phyloP scores from a whole-genome alignment of 371 early-diverging fungal genomes.

The Chytridium lagenaria region DNA sequence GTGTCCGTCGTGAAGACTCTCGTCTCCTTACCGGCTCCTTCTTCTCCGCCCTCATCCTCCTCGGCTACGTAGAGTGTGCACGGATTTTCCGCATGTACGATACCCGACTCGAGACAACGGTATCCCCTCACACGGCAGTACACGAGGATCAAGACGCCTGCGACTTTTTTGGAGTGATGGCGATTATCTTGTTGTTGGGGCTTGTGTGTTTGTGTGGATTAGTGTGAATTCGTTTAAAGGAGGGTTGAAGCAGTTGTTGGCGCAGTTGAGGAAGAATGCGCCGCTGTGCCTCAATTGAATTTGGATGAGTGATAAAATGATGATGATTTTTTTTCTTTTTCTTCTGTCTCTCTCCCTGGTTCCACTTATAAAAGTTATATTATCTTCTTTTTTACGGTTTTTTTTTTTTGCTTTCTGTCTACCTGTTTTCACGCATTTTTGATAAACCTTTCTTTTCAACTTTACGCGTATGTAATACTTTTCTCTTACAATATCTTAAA shows the following conservation, averaged over 20 bases:
- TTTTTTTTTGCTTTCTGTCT: too few species aligned
- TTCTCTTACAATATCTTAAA: too few species aligned
- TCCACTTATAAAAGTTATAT: too few species aligned
- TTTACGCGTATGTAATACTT: too few species aligned
- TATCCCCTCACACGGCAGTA: neutral
- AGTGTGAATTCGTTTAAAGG: neutral
- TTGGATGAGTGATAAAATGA: constrained; percentile 17
- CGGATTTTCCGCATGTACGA: neutral
- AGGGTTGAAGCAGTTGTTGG: constrained; percentile 10
- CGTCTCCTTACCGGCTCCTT: neutral
- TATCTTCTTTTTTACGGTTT: too few species aligned
- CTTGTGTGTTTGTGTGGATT: neutral
- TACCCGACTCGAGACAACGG: neutral
- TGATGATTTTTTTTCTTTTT: too few species aligned
- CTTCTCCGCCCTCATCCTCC: neutral
- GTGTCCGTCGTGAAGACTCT: neutral
- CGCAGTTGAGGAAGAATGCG: neutral
- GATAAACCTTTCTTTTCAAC: too few species aligned
- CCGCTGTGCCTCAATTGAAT: neutral
- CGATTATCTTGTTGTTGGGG: constrained; percentile 1
- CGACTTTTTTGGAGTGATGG: constrained; percentile 15
- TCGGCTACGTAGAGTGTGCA: neutral
- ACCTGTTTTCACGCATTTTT: too few species aligned
- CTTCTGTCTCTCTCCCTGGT: too few species aligned
- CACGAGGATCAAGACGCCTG: neutral